Conservation (phyloP, 2,329 filamentous ascomycete species). For the Neonectria ditissima region DNA sequence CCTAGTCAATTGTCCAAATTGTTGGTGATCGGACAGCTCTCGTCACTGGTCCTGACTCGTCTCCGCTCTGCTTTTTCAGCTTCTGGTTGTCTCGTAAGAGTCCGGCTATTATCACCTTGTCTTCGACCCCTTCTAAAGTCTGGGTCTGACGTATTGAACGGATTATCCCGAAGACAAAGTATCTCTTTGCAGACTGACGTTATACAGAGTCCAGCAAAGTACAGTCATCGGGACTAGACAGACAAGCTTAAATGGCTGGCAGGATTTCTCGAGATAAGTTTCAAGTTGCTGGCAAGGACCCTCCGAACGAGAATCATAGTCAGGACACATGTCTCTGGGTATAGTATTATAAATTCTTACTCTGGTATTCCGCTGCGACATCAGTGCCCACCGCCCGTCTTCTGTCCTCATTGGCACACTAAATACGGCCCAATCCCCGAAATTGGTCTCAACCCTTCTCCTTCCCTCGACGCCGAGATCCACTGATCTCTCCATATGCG, state of each 20-base stretch:
- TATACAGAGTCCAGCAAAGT: background rate
- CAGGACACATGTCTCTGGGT: constrained; percentile 37
- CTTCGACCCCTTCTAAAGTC: too few relatives aligned
- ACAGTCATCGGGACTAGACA: background rate
- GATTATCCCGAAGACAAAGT: too few relatives aligned
- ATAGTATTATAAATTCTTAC: constrained; percentile 45
- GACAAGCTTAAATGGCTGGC: background rate
- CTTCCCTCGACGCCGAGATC: constrained; percentile 39
- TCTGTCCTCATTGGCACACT: constrained; percentile 22
- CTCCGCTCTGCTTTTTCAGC: background rate
- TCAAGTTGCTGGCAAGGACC: background rate
- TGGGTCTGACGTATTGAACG: too few relatives aligned
- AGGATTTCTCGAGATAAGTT: background rate
- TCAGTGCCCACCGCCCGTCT: constrained; percentile 18
- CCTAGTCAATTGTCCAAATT: background rate
- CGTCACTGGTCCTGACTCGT: background rate
- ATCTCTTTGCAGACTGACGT: too few relatives aligned
- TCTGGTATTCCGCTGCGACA: constrained; percentile 36
- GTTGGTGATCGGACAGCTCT: background rate
- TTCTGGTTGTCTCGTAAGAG: background rate
- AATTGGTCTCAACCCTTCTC: constrained; percentile 20
- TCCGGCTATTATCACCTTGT: too few relatives aligned
- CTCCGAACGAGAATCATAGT: constrained; percentile 40
- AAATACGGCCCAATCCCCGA: constrained; percentile 19
- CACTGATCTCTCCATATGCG: constrained; percentile 37